Base-by-base conservation (phyloP, 176 grass and related monocot species). In the Oryza punctata region DNA sequence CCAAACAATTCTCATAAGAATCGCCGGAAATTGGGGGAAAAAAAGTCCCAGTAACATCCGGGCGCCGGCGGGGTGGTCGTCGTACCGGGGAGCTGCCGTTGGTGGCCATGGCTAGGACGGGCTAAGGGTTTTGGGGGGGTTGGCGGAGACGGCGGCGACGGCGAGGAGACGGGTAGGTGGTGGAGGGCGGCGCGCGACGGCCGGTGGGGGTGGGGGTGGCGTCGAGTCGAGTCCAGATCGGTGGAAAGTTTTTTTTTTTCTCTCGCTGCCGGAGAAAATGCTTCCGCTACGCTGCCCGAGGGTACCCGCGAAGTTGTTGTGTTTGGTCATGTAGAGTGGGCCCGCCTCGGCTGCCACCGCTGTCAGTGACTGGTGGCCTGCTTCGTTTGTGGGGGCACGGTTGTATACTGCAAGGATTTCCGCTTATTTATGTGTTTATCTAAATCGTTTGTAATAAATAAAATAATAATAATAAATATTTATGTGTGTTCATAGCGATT, bases 21-120 rank as follows among this genome's bases (percentile, higher is more conserved):
- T 24, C 21, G 25, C 75, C 72, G 59, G 30, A 45, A 49, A 14
- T 68, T 27, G 14, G 69, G 10, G 33, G 43, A 84, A 67, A 84
- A 67, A 12, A 24, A 57, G 5, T 60, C 50, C 40, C n/a, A 7
- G 37, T 71, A 41, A 35, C 28, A 18, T 28, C 24, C 67, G 41
- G 54, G 43, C 26, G 77, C 12, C 3, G 81, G 80, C 11, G 43
- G 78, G 16, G 3, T 7, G 0, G 37, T 38, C 37, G 44, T 43
- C 85, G 52, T 83, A 93, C 92, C 67, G 87, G 75, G 83, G 89
- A 81, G 88, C 87, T 79, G 79, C 92, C 92, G 81, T 92, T 94
- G 81, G 84, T 78, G 68, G 87, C 85, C 92, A 94, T 94, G 81
- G 78, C 65, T 28, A 57, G 75, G 50, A 38, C 7, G 37, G 37